phyloP scores from a whole-genome alignment of 768 basidiomycete species.

The Dentipellis sp. region DNA sequence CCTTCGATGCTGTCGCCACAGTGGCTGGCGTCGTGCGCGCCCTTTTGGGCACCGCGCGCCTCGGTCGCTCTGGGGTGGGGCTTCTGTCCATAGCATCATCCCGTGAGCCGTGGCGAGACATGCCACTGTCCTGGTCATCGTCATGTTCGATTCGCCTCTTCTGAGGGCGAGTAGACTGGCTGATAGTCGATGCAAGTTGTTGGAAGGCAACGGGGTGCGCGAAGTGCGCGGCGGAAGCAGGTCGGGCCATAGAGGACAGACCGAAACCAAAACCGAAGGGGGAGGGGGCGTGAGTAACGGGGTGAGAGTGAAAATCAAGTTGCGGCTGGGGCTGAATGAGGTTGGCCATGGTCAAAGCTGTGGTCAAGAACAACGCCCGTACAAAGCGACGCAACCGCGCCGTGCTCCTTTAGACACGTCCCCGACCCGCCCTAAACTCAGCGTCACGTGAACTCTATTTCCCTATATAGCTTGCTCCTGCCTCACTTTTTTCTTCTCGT shows the following conservation, averaged over 20 bases:
- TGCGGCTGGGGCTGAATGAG: slow-evolving; percentile 45
- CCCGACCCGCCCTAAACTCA: not conserved
- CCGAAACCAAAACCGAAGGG: slow-evolving; percentile 72
- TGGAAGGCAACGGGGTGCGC: slow-evolving; percentile 40
- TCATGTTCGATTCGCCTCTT: slow-evolving; percentile 65
- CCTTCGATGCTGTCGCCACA: slow-evolving; percentile 20
- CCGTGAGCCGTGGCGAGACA: slow-evolving; percentile 21
- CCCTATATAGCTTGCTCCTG: not conserved
- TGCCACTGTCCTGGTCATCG: slow-evolving; percentile 44
- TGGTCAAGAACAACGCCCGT: not conserved
- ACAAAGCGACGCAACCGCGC: not conserved
- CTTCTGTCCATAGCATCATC: slow-evolving; percentile 81
- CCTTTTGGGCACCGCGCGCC: slow-evolving; percentile 61
- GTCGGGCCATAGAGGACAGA: slow-evolving; percentile 42
- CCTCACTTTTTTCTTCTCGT: not conserved
- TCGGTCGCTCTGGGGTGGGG: slow-evolving; percentile 73
- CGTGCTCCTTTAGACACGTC: not conserved
- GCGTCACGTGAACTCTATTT: not conserved
- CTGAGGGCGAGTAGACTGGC: slow-evolving; percentile 34
- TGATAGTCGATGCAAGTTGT: slow-evolving; percentile 41
- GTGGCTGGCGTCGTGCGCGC: slow-evolving; percentile 34
- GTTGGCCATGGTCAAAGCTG: slow-evolving; percentile 47
- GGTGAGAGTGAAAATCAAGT: slow-evolving; percentile 52
- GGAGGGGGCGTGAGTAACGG: slow-evolving; percentile 51
- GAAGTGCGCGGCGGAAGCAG: slow-evolving; percentile 26